Conservation (phyloP, 1,284 basidiomycete species). For the Cystobasidium slooffiae region DNA sequence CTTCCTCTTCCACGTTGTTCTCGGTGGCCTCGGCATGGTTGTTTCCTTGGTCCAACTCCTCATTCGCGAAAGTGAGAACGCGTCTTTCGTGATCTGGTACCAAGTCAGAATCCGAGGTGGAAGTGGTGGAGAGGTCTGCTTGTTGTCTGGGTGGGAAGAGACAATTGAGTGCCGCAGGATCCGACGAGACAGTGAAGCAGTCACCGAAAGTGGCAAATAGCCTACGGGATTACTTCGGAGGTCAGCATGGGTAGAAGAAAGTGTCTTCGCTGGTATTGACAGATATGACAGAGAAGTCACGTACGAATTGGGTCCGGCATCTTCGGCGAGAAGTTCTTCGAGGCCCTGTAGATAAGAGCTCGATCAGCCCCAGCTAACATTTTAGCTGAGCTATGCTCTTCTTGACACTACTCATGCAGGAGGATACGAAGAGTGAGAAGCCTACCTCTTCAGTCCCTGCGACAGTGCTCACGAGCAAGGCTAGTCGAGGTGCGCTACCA, state of each 20-base stretch:
- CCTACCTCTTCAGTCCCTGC: slow-evolving; percentile 4
- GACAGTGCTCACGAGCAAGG: not conserved
- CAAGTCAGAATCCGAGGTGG: not conserved
- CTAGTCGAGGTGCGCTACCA: not conserved
- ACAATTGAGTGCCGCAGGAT: slow-evolving; percentile 1
- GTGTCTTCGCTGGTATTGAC: too few species aligned
- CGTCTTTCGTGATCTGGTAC: slow-evolving; percentile 28
- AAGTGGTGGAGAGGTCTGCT: not conserved
- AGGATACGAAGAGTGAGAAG: not conserved
- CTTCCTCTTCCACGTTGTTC: not conserved
- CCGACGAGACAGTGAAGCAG: slow-evolving; percentile 7
- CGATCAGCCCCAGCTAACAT: not conserved
- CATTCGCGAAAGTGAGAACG: slow-evolving; percentile 27
- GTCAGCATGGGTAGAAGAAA: too few species aligned
- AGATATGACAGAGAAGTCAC: not conserved
- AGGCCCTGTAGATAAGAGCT: not conserved
- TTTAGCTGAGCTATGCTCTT: too few species aligned
- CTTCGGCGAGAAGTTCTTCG: not conserved
- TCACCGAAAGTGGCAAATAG: slow-evolving; percentile 1
- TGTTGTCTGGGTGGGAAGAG: slow-evolving; percentile 24
- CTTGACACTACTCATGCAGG: not conserved
- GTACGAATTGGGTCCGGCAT: not conserved
- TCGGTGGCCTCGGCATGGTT: not conserved
- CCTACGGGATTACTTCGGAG: not conserved
- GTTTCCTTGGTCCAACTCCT: not conserved